These are phyloP conservation scores for Ophiognomonia clavigignenti-juglandacearum DNA, from an alignment of 2,329 filamentous ascomycete genomes.

Conservation along the genomic window DNA sequence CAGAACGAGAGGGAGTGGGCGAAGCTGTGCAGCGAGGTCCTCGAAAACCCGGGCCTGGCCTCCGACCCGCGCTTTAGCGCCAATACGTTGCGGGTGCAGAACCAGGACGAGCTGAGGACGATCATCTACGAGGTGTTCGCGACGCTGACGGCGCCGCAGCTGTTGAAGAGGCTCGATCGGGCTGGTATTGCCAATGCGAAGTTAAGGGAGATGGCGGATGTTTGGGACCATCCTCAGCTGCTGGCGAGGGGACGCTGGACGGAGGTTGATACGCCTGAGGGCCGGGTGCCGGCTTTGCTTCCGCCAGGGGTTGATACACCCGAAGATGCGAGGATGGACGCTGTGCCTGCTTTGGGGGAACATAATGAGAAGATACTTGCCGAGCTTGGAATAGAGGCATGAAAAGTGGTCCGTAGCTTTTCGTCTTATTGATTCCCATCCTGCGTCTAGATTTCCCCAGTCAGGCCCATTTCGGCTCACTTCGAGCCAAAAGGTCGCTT, in stretches of 20 bases:
- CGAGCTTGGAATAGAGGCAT: slow-evolving; percentile 34
- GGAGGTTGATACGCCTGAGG: slow-evolving; percentile 40
- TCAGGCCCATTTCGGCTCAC: too few species aligned
- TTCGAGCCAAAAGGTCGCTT: too few species aligned
- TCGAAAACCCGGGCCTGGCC: slow-evolving; percentile 36
- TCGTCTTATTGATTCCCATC: too few species aligned
- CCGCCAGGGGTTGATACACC: slow-evolving; percentile 37
- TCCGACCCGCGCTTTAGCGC: slow-evolving; percentile 41
- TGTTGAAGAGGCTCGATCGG: slow-evolving; percentile 37
- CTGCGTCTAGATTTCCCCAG: too few species aligned
- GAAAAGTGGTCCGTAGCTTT: too few species aligned
- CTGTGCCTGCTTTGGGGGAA: slow-evolving; percentile 44
- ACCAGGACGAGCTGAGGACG: slow-evolving; percentile 37
- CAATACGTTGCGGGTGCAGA: slow-evolving; percentile 40
- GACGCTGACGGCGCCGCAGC: slow-evolving; percentile 31
- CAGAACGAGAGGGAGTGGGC: slow-evolving; percentile 55
- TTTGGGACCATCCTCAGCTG: slow-evolving; percentile 51
- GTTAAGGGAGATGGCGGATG: slow-evolving; percentile 48
- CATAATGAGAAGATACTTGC: slow-evolving; percentile 42
- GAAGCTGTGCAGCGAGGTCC: slow-evolving; percentile 41
- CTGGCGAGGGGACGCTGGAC: slow-evolving; percentile 46
- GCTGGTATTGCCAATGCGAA: slow-evolving; percentile 51
- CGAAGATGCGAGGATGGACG: slow-evolving; percentile 31
- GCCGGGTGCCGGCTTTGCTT: slow-evolving; percentile 41
- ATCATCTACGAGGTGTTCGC: slow-evolving; percentile 42